phyloP scores from a whole-genome alignment of 139 green algal genomes.

The Closterium sp. region DNA sequence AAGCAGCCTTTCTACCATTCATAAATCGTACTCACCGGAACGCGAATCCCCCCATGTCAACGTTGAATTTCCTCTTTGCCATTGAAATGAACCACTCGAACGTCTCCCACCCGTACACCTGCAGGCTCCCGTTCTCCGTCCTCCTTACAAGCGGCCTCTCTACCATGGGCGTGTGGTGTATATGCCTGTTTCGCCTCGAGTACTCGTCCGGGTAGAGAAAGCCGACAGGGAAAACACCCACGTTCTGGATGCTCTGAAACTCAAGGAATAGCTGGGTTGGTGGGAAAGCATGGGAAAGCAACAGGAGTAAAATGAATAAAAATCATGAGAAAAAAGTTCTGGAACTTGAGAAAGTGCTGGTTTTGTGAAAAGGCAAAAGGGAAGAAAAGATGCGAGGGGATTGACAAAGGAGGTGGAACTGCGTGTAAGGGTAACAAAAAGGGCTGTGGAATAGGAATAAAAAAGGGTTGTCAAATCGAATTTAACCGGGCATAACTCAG shows the following conservation, averaged over 20 bases:
- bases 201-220: not conserved
- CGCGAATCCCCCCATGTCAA: constrained; percentile 33
- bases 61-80: constrained; percentile 2
- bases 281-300: too few relatives aligned
- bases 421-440: too few relatives aligned
- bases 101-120: constrained; percentile 36
- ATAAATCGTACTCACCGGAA: constrained; percentile 30
- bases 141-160: not conserved
- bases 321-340: not conserved
- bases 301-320: too few relatives aligned
- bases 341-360: not conserved
- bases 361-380: too few relatives aligned
- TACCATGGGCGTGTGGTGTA: not conserved
- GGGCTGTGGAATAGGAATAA: too few relatives aligned
- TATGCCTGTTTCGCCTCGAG: not conserved
- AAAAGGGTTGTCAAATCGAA: too few relatives aligned
- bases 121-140: not conserved
- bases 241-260: not conserved
- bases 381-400: too few relatives aligned
- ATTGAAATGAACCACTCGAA: constrained; percentile 22
- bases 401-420: too few relatives aligned
- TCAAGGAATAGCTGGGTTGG: not conserved
- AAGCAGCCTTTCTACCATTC: not conserved
- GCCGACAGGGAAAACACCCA: not conserved
- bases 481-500: too few relatives aligned